phyloP scores from a whole-genome alignment of 257 asterid genomes.

The Solanum ossicruentum region DNA sequence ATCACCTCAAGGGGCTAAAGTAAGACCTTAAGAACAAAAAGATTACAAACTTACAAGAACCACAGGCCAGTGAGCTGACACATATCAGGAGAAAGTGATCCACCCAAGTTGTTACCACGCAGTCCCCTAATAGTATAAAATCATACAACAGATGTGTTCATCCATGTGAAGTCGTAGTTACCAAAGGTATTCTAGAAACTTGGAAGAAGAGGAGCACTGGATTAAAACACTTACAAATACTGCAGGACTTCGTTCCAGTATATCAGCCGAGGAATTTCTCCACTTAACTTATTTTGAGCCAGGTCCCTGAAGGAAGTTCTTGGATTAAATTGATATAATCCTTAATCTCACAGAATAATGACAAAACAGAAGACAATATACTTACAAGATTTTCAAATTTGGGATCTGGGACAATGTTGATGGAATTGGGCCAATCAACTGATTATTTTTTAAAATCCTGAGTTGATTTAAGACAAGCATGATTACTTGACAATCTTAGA shows the following conservation, averaged over 20 bases:
- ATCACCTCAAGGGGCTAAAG: background rate
- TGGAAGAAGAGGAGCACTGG: background rate
- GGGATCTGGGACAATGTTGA: constrained; percentile 97
- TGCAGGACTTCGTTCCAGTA: constrained; percentile 97
- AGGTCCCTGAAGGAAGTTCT: constrained; percentile 45
- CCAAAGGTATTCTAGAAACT: background rate
- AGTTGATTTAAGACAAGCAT: background rate
- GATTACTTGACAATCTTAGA: background rate
- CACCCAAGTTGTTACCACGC: constrained; percentile 79
- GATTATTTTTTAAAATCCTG: constrained; percentile 71
- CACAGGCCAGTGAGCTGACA: constrained; percentile 94
- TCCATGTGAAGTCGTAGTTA: background rate
- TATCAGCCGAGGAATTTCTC: constrained; percentile 87
- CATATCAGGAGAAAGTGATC: constrained; percentile 82
- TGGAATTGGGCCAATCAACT: constrained; percentile 88
- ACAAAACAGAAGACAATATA: background rate
- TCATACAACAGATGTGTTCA: background rate
- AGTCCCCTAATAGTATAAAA: constrained; percentile 40
- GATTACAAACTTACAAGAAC: constrained; percentile 73
- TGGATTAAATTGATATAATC: background rate
- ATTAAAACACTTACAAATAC: constrained; percentile 48
- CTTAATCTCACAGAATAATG: background rate
- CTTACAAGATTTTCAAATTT: constrained; percentile 80
- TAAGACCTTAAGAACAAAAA: background rate
- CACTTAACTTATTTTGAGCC: constrained; percentile 81